Evolutionary conservation across 768 basidiomycete genomes (phyloP), one percentile per base, ranked within the genome.

Genomic region (Suillus ampliporus): DNA sequence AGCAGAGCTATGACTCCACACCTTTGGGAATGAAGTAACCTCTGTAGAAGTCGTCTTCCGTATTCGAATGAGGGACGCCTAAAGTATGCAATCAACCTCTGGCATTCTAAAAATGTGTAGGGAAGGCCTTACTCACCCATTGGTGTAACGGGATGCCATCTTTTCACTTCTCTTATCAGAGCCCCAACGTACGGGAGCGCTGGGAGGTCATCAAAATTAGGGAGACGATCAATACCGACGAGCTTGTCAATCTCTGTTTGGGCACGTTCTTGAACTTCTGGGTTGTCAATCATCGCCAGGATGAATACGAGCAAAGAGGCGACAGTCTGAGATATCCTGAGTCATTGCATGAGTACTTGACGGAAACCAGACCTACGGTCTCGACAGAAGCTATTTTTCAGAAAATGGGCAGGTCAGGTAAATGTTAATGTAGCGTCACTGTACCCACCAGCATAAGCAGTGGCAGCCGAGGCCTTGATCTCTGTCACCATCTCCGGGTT

Each of bases 31-130:
- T 77, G 57, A 65, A 48, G 53, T 77, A 77, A 0, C 78, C 79
- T 21, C 69, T 64, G 63, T 80, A 81, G 5, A 71, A 62, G 61
- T 79, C 76, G 10, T 79, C 78, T 8, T 69, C 67, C 6, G 58
- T 75, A 13, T 78, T 76, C 28, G 71, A 69, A 63, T 83, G 83
- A 15, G 81, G 80, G 15, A 83, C 65, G 34, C 79, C 82, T 83
- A 40, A 11, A 34, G 2, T 5, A 31, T 19, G 4, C 63, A 9
- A 65, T 41, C 1, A 10, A 10, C 4, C 23, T 10, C 8, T 8
- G 19, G 4, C 21, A 41, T 15, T 41, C 15, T 9, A 21, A 9
- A n/a, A n/a, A n/a, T n/a, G n/a, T 23, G 38, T 13, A 58, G n/a
- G n/a, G n/a, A n/a, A n/a, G n/a, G 8, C 53, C 15, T 13, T 34